These are phyloP conservation scores for Trichoderma asperelloides DNA, from an alignment of 495 filamentous ascomycete species.

Conservation along the genomic window DNA sequence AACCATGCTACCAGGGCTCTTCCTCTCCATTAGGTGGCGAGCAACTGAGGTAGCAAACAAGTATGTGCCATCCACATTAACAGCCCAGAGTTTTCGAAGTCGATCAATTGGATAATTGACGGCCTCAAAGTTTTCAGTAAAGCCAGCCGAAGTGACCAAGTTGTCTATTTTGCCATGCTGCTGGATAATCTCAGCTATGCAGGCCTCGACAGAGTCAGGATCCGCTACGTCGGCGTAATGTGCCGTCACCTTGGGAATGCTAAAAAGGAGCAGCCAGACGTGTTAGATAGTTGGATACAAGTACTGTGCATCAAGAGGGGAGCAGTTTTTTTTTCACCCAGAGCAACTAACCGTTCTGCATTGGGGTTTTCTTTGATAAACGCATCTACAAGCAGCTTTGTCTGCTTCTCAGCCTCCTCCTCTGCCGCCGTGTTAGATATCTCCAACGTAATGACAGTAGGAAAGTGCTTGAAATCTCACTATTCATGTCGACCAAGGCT, in stretches of 20 bases:
- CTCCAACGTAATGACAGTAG: background rate
- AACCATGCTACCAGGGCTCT: slow-evolving; percentile 73
- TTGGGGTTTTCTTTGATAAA: slow-evolving; percentile 73
- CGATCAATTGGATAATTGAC: slow-evolving; percentile 80
- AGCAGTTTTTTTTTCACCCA: too few species aligned
- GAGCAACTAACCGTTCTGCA: slow-evolving; percentile 49
- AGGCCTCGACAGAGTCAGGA: slow-evolving; percentile 61
- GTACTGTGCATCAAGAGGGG: background rate
- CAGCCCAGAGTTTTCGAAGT: slow-evolving; percentile 84
- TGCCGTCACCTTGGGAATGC: slow-evolving; percentile 70
- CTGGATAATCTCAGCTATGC: slow-evolving; percentile 57
- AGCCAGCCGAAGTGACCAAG: slow-evolving; percentile 90
- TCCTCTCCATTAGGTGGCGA: slow-evolving; percentile 78
- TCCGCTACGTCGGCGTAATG: slow-evolving; percentile 83
- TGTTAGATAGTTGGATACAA: background rate
- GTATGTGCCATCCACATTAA: slow-evolving; percentile 93
- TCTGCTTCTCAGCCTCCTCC: slow-evolving; percentile 75
- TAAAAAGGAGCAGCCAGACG: background rate
- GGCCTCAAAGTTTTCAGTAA: slow-evolving; percentile 92
- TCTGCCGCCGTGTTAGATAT: slow-evolving; percentile 34
- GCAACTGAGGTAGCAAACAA: slow-evolving; percentile 78
- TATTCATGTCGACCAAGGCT: slow-evolving; percentile 88
- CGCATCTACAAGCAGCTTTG: slow-evolving; percentile 57
- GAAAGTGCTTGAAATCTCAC: slow-evolving; percentile 33
- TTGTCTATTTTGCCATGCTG: slow-evolving; percentile 77